Evolutionary conservation across 2,329 filamentous ascomycete genomes (phyloP), one percentile per base, ranked within the genome.

Genomic region (Colletotrichum sansevieriae): DNA sequence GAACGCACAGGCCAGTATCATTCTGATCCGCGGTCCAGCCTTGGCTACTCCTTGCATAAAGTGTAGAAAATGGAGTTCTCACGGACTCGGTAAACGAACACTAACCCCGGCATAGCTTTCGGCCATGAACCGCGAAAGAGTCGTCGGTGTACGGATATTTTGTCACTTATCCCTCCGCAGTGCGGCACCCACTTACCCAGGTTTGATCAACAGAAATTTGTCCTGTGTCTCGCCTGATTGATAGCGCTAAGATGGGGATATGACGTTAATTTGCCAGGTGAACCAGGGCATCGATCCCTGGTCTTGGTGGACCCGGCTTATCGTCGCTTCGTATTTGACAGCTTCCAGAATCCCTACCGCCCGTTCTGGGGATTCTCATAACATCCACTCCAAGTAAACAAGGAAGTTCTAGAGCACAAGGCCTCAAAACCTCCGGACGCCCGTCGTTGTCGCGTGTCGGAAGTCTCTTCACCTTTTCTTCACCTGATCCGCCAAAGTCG

Each of bases 291-390:
- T 51, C 29, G 55, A 60, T 20, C 58, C 65, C 62, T 65, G 47
- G 41, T 37, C 54, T 18, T 4, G 8, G 65, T 68, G 65, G 65
- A 60, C 11, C 55, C 55, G 33, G 20, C 46, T 58, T 65, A 60
- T 65, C 62, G 62, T 68, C 57, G 65, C 39, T 44, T 68, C 62
- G 62, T 68, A 52, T 67, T 49, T 46, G 63, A 56, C 37, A 35
- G 51, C 51, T 43, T 52, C 33, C 49, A 35, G n/a, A 9, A 46
- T 65, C 52, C 60, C 39, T 43, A 33, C 41, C 47, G 37, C 20
- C 44, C 33, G 35, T 58, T 43, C n/a, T 25, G 52, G 43, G 44
- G 37, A 44, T 41, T 47, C 44, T 37, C 44, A 60, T 9, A 37
- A 18, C 37, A 12, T 49, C 33, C 47, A 65, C 13, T 29, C 13